Percentiles rank a stretch among this genome's conserved stretches.
These are phyloP conservation scores for Eucalyptus erythrocorys DNA, from an alignment of 345 rosid species.

Conservation along the genomic window DNA sequence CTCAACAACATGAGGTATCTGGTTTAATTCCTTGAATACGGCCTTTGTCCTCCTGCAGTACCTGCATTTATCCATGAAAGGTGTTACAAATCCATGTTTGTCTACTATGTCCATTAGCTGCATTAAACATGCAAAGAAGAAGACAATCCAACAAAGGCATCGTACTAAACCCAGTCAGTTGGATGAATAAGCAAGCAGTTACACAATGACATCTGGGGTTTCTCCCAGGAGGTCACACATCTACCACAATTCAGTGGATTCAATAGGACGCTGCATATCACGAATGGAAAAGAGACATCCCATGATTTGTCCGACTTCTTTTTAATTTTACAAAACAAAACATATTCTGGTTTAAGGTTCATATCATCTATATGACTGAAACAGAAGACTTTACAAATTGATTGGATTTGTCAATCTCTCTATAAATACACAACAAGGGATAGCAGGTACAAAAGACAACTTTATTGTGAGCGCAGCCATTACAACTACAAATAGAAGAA, in stretches of 20 bases:
- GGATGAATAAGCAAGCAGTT: background rate
- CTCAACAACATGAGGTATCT: constrained; percentile 67
- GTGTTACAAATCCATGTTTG: background rate
- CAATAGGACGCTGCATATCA: background rate
- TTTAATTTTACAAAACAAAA: background rate
- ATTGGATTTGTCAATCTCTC: background rate
- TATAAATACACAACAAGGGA: background rate
- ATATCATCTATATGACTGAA: background rate
- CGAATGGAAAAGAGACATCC: background rate
- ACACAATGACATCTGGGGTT: background rate
- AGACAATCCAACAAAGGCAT: background rate
- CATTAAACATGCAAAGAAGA: background rate
- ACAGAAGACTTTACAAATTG: background rate
- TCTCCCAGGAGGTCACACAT: background rate
- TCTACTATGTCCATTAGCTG: background rate
- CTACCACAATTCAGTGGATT: background rate
- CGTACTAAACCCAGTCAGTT: background rate
- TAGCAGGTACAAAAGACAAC: background rate
- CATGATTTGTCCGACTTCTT: background rate
- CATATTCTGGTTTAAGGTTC: background rate
- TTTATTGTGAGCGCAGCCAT: background rate
- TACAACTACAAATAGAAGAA: background rate
- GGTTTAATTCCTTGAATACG: constrained; percentile 67
- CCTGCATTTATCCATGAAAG: constrained; percentile 21
- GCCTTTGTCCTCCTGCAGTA: constrained; percentile 76